Conservation (phyloP, 345 rosid genomes). For the Populus deltoides region DNA sequence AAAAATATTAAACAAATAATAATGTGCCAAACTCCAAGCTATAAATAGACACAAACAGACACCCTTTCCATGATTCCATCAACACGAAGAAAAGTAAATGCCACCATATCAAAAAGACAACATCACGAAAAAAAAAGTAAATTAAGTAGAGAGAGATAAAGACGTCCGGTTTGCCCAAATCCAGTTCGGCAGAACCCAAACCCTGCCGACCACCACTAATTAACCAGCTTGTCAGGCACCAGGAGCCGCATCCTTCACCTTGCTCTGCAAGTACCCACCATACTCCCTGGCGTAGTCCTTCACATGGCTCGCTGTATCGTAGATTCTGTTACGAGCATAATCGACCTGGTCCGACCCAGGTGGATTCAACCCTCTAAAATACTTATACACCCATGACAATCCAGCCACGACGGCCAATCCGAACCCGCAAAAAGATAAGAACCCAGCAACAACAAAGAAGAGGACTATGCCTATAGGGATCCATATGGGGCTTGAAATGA, state of each 20-base stretch:
- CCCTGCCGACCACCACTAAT: background rate
- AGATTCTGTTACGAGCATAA: slow-evolving; percentile 68
- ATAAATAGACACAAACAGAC: too few relatives aligned
- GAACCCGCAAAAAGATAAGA: slow-evolving; percentile 52
- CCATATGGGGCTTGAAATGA: slow-evolving; percentile 78
- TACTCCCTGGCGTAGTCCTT: slow-evolving; percentile 83
- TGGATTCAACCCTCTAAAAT: slow-evolving; percentile 65
- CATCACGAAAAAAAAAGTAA: background rate
- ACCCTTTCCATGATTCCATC: too few relatives aligned
- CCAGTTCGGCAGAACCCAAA: background rate
- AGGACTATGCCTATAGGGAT: slow-evolving; percentile 45
- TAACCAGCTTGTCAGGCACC: slow-evolving; percentile 51
- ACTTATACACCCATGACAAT: slow-evolving; percentile 61
- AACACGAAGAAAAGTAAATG: background rate
- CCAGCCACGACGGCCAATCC: slow-evolving; percentile 42
- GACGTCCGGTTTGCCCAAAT: background rate
- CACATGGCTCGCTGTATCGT: slow-evolving; percentile 73
- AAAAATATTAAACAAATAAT: background rate
- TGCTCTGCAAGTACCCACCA: slow-evolving; percentile 73
- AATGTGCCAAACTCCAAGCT: background rate
- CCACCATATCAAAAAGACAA: background rate
- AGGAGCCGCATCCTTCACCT: slow-evolving; percentile 91
- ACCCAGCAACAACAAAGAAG: slow-evolving; percentile 35
- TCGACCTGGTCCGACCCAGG: slow-evolving; percentile 62
- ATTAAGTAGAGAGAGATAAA: background rate